Conservation (phyloP, 108 stramenopile genomes). For the Skeletonema menzelii region DNA sequence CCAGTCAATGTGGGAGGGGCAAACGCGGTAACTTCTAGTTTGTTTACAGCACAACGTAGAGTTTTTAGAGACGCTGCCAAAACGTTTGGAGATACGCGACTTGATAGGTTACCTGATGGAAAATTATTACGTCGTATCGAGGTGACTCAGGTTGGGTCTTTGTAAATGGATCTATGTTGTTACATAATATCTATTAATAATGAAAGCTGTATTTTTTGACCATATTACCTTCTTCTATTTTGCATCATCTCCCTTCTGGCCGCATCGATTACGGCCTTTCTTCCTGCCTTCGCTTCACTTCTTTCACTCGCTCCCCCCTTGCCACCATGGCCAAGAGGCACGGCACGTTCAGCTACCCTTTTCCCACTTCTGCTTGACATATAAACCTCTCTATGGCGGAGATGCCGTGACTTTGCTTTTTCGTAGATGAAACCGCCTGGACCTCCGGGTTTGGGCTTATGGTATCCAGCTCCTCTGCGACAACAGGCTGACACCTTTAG, state of each 20-base stretch:
- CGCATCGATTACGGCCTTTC: neutral
- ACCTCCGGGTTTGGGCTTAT: neutral
- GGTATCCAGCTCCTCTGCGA: neutral
- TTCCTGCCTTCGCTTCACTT: neutral
- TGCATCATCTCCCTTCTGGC: neutral
- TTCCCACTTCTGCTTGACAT: conserved; percentile 12
- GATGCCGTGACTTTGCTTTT: conserved; percentile 13
- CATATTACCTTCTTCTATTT: neutral
- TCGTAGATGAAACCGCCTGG: conserved; percentile 21
- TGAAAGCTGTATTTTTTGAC: neutral
- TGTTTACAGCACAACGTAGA: conserved; percentile 76
- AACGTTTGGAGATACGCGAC: conserved; percentile 72
- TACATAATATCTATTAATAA: neutral
- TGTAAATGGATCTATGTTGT: conserved; percentile 19
- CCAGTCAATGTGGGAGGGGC: conserved; percentile 2
- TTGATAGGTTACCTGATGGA: conserved; percentile 77
- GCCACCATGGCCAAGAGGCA: conserved; percentile 12
- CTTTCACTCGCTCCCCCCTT: neutral
- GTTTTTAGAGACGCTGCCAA: conserved; percentile 85
- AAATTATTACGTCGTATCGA: conserved; percentile 82
- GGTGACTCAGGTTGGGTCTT: conserved; percentile 69
- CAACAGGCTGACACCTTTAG: neutral
- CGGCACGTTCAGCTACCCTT: conserved; percentile 14
- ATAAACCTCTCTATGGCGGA: conserved; percentile 16
- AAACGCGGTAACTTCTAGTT: conserved; percentile 52